A percentile compares a stretch with the other conserved stretches of the same genome.
phyloP scores from a whole-genome alignment of 2,329 filamentous ascomycete genomes.

The Coleophoma cylindrospora region DNA sequence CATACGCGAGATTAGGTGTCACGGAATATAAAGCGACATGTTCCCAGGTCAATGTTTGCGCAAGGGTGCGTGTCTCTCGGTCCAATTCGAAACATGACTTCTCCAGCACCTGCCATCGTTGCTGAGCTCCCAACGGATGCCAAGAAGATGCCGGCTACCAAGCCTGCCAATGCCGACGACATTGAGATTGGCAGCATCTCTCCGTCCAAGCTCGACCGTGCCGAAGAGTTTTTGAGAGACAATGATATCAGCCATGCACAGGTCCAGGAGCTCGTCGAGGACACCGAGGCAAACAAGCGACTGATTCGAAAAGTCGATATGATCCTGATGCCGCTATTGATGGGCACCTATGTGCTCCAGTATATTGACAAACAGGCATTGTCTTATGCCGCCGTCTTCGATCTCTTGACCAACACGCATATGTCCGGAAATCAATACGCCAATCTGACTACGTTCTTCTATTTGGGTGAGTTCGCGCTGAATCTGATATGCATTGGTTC shows the following conservation, averaged over 20 bases:
- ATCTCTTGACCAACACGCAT: slow-evolving; percentile 37
- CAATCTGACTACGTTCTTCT: slow-evolving; percentile 40
- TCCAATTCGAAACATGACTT: neutral
- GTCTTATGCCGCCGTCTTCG: slow-evolving; percentile 36
- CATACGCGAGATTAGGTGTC: too few relatives aligned
- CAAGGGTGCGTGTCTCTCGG: too few relatives aligned
- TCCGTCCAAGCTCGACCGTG: slow-evolving; percentile 37
- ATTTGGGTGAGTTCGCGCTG: slow-evolving; percentile 27
- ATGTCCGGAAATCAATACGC: slow-evolving; percentile 37
- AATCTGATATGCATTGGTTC: too few relatives aligned
- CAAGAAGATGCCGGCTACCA: neutral
- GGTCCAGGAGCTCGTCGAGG: slow-evolving; percentile 38
- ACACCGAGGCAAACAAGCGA: slow-evolving; percentile 26
- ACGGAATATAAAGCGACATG: too few relatives aligned
- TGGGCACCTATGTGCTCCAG: slow-evolving; percentile 44
- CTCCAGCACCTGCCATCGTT: neutral
- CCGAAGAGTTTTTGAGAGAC: slow-evolving; percentile 42
- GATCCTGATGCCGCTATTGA: slow-evolving; percentile 44
- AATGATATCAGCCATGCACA: slow-evolving; percentile 37
- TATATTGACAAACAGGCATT: slow-evolving; percentile 46
- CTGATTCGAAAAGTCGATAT: slow-evolving; percentile 42
- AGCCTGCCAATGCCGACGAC: neutral
- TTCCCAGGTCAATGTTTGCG: too few relatives aligned
- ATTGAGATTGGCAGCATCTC: neutral
- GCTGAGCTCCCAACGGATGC: too few relatives aligned